Evolutionary conservation across 2,329 filamentous ascomycete species (phyloP).

Genomic region (Fusarium poae): DNA sequence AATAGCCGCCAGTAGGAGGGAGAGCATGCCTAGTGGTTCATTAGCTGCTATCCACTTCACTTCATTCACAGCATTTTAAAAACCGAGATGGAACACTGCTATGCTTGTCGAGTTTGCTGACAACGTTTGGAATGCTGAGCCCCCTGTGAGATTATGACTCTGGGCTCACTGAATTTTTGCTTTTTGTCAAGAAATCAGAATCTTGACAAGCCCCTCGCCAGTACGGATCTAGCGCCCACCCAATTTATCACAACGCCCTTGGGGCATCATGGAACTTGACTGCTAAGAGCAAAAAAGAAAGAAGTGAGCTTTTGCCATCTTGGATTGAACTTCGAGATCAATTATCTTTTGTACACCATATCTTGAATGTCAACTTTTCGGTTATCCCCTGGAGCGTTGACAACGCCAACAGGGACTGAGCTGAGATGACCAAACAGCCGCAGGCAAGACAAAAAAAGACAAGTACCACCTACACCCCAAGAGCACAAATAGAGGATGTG

Average conservation of each 20-base stretch:
- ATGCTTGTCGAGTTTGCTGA: background rate
- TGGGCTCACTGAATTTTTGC: slow-evolving; percentile 5
- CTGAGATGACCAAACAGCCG: background rate
- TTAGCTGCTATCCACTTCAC: background rate
- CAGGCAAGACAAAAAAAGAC: background rate
- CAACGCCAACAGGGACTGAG: background rate
- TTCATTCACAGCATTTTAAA: background rate
- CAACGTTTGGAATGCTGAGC: background rate
- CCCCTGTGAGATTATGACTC: background rate
- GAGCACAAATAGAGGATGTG: background rate
- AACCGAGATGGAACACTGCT: background rate
- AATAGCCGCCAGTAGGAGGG: slow-evolving; percentile 13
- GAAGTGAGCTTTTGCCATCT: background rate
- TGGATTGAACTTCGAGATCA: background rate
- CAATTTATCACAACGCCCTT: background rate
- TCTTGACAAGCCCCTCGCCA: background rate
- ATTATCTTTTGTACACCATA: background rate
- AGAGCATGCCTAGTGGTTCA: slow-evolving; percentile 5
- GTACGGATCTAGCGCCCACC: background rate
- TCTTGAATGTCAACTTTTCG: background rate
- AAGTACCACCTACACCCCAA: background rate
- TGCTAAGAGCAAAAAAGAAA: background rate
- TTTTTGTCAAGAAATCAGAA: slow-evolving; percentile 15
- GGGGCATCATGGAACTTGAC: background rate
- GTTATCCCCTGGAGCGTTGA: background rate